Conservation (phyloP, 2,329 filamentous ascomycete species). For the Dryadomyces sulphureus region DNA sequence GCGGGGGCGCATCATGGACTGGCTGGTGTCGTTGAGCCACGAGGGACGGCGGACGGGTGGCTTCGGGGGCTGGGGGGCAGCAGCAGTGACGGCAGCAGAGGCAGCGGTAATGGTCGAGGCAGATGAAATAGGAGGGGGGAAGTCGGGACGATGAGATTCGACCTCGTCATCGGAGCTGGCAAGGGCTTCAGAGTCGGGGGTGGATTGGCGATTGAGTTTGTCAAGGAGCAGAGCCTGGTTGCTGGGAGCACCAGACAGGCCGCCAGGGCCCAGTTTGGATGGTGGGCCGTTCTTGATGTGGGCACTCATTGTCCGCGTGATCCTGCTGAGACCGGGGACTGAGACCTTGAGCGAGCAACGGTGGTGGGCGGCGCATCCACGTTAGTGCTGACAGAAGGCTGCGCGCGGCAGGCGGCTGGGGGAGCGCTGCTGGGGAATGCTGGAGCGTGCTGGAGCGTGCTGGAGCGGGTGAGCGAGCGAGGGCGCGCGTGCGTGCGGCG, state of each 20-base stretch:
- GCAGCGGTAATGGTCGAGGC: too few species aligned
- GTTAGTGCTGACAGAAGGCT: neutral
- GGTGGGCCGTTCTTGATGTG: slow-evolving; percentile 33
- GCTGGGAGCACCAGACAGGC: slow-evolving; percentile 31
- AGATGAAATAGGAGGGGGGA: slow-evolving; percentile 16
- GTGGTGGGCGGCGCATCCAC: slow-evolving; percentile 7
- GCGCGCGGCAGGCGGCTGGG: too few species aligned
- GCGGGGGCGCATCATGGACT: slow-evolving; percentile 45
- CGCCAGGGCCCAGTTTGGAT: slow-evolving; percentile 35
- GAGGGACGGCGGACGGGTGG: slow-evolving; percentile 61
- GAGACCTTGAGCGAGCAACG: neutral
- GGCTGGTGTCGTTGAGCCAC: slow-evolving; percentile 74
- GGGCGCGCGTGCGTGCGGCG: too few species aligned
- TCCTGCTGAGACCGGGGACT: slow-evolving; percentile 2
- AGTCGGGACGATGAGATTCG: slow-evolving; percentile 46
- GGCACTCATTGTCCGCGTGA: slow-evolving; percentile 32
- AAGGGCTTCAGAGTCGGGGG: slow-evolving; percentile 85
- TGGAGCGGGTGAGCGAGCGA: too few species aligned
- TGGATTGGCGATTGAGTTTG: slow-evolving; percentile 69
- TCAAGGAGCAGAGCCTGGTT: slow-evolving; percentile 56
- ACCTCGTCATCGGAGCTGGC: slow-evolving; percentile 89
- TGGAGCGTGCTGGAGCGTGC: too few species aligned
- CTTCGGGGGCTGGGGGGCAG: slow-evolving; percentile 32
- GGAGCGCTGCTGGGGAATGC: too few species aligned
- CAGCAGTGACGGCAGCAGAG: too few species aligned